Evolutionary conservation across 176 grass and related monocot species (phyloP), one percentile per base, ranked within the genome.

Genomic region (Hordeum marinum): DNA sequence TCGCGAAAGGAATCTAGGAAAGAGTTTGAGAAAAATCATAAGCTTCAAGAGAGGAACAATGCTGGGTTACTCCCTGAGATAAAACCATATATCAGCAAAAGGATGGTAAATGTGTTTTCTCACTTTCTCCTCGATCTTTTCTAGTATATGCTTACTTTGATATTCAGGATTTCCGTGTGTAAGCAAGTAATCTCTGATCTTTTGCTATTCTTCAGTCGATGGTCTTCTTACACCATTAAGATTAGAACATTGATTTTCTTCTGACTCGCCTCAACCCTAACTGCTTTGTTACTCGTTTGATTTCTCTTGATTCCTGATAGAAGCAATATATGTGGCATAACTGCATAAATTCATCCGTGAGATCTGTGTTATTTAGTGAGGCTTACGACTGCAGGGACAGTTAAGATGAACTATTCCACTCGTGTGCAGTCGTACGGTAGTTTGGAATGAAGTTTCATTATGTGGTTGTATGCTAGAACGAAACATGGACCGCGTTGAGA

Each of bases 1-100:
- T 94, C 91, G 26, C 92, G 96, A 84, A 99, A 92, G 88, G 90
- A 99, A 78, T 92, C 93, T 0, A 90, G 42, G 87, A 99, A 92
- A 85, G 91, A 89, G 63, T 99, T 96, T 75, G 90, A 94, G 72
- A 94, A 94, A 69, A 95, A 75, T 9, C 83, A 77, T 76, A 90
- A 85, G 36, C 68, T 84, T 82, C 71, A 83, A 7, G 65, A 55
- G 5, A 70, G 89, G 24, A 85, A 80, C 31, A 70, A 59, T 23
- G 21, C 85, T 77, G 89, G 89, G 68, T 59, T 78, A 60, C 50
- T 81, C 70, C 55, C 87, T 69, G 79, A 91, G 64, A 90, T 98
- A 65, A 94, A 89, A 71, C 96, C 93, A 60, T 99, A 99, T 84
- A 89, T 93, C 64, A 99, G 96, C 86, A 99, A 99, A 92, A 72